phyloP scores from a whole-genome alignment of 2,329 filamentous ascomycete genomes.

The Colletotrichum liaoningense region DNA sequence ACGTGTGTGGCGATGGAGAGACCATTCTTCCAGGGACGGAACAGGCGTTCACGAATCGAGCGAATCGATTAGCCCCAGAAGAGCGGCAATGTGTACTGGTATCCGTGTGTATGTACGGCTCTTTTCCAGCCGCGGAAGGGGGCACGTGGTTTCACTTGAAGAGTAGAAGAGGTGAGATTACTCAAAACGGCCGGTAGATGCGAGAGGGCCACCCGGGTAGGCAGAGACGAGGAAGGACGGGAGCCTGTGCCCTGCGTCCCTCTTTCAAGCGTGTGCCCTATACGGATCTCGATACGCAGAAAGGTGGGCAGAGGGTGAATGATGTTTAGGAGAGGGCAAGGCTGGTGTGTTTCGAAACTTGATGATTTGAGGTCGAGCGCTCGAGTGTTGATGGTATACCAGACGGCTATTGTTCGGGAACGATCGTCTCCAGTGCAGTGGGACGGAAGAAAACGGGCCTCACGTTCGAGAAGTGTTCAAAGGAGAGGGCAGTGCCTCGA shows the following conservation, averaged over 20 bases:
- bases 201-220: not conserved
- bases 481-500: not conserved
- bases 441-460: not conserved
- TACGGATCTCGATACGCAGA: not conserved
- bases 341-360: conserved; percentile 15
- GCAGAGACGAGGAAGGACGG: not conserved
- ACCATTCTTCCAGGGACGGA: not conserved
- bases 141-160: conserved; percentile 19
- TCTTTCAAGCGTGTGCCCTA: not conserved
- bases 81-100: not conserved
- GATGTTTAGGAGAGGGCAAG: not conserved
- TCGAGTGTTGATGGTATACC: not conserved
- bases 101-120: not conserved
- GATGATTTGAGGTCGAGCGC: not conserved
- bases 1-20: not conserved
- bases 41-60: not conserved
- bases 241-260: conserved; percentile 12
- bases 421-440: not conserved
- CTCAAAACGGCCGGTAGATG: conserved; percentile 10
- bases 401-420: not conserved
- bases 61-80: not conserved
- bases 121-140: not conserved
- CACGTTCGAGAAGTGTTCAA: not conserved
- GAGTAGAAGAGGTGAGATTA: not conserved
- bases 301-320: not conserved